These are phyloP conservation scores for Mycena albidolilacea DNA, from an alignment of 768 basidiomycete species.

Conservation along the genomic window DNA sequence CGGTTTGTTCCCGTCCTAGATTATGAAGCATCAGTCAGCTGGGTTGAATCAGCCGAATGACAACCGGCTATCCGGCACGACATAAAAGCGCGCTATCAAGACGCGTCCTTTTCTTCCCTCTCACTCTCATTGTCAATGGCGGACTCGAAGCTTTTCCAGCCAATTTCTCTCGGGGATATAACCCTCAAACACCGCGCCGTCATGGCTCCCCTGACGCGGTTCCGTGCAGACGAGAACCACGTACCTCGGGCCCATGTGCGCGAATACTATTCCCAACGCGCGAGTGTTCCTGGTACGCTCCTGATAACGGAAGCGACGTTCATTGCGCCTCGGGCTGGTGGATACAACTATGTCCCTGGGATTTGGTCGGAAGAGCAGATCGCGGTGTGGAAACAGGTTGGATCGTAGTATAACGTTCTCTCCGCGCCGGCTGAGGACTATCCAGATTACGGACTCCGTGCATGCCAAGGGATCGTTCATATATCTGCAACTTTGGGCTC, in stretches of 20 bases:
- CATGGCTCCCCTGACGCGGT: slow-evolving; percentile 68
- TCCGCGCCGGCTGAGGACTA: background rate
- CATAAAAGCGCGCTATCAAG: background rate
- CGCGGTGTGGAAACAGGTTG: slow-evolving; percentile 67
- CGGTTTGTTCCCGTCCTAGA: no score
- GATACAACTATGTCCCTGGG: slow-evolving; percentile 67
- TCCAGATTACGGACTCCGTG: slow-evolving; percentile 68
- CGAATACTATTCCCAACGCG: slow-evolving; percentile 66
- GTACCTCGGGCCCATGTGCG: slow-evolving; percentile 49
- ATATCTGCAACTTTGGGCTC: slow-evolving; percentile 71
- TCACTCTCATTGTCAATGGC: slow-evolving; percentile 9
- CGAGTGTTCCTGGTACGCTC: slow-evolving; percentile 64
- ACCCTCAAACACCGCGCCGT: slow-evolving; percentile 65
- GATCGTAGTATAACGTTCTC: slow-evolving; percentile 36
- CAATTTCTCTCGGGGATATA: slow-evolving; percentile 59
- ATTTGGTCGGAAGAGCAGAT: slow-evolving; percentile 76
- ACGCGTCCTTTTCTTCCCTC: background rate
- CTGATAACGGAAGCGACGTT: slow-evolving; percentile 72
- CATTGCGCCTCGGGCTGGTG: slow-evolving; percentile 66
- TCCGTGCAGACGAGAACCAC: slow-evolving; percentile 30
- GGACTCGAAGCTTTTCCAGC: slow-evolving; percentile 58
- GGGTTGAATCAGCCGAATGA: no score
- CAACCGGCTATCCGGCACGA: no score
- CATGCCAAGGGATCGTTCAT: slow-evolving; percentile 66
- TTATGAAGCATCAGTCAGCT: no score